Evolutionary conservation across 306 rosid genomes (phyloP).

Genomic region (Ceratonia siliqua): DNA sequence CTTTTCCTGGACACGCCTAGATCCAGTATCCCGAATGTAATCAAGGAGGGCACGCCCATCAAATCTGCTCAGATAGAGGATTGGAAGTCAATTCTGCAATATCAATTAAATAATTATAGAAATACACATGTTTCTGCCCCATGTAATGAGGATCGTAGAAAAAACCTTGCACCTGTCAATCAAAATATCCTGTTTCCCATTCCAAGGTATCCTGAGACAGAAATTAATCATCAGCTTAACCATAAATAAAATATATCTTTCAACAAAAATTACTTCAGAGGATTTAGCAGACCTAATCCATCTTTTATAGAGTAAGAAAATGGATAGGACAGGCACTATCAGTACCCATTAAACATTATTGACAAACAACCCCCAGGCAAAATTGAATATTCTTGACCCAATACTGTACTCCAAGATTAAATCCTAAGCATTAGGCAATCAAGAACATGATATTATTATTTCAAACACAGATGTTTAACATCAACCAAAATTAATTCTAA

Average conservation of each 20-base stretch:
- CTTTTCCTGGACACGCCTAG: slow-evolving; percentile 72
- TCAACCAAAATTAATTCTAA: not conserved
- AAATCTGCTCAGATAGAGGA: slow-evolving; percentile 56
- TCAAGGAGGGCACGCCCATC: slow-evolving; percentile 98
- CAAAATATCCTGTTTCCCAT: slow-evolving; percentile 87
- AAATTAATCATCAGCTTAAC: not conserved
- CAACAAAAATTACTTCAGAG: not conserved
- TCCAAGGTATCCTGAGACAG: slow-evolving; percentile 93
- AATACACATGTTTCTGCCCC: not conserved
- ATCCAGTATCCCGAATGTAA: slow-evolving; percentile 81
- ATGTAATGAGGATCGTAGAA: not conserved
- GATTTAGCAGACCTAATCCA: not conserved
- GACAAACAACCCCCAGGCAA: not conserved
- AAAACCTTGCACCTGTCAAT: slow-evolving; percentile 68
- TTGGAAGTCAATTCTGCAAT: not conserved
- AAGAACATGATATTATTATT: not conserved
- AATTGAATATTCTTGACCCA: not conserved
- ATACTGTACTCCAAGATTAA: not conserved
- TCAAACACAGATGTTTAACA: not conserved
- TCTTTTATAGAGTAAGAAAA: not conserved
- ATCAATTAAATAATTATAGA: not conserved
- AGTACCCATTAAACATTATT: not conserved
- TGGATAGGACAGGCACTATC: not conserved
- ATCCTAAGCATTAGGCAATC: not conserved
- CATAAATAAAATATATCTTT: not conserved